Conservation (phyloP, 257 asterid genomes). For the Solanum medicagineum region DNA sequence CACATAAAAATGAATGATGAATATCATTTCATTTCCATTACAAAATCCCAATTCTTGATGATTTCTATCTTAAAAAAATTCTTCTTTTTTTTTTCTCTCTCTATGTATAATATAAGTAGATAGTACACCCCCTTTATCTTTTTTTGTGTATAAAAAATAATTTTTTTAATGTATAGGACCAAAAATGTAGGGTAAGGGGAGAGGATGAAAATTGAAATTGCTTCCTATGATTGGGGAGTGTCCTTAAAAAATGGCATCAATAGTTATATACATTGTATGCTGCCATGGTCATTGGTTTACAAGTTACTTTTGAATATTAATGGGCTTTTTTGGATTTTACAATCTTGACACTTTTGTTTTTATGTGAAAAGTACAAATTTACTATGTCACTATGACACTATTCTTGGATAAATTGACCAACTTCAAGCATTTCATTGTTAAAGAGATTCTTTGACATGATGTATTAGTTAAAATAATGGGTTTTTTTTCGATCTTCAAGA, state of each 20-base stretch:
- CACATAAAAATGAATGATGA: constrained; percentile 62
- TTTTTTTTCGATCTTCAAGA: neutral
- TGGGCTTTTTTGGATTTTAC: neutral
- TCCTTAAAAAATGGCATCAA: constrained; percentile 13
- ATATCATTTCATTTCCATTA: constrained; percentile 17
- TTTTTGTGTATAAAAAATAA: neutral
- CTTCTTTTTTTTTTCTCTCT: neutral
- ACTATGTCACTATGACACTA: neutral
- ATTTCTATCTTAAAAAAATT: neutral
- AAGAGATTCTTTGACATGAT: no score
- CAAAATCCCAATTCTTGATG: constrained; percentile 1
- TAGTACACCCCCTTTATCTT: neutral
- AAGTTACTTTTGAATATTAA: neutral
- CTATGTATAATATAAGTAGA: neutral
- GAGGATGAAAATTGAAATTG: constrained; percentile 1
- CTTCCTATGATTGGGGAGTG: constrained; percentile 14
- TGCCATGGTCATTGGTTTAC: constrained; percentile 8
- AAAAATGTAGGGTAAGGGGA: constrained; percentile 16
- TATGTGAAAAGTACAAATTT: neutral
- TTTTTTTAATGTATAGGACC: constrained; percentile 1
- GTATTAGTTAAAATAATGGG: neutral
- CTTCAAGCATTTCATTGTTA: neutral
- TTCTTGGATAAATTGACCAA: neutral
- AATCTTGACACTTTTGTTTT: neutral
- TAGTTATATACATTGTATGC: constrained; percentile 4